A percentile compares a stretch with the other conserved stretches of the same genome.
Evolutionary conservation across 2,329 filamentous ascomycete genomes (phyloP).

Genomic region (Trichoderma sp.): DNA sequence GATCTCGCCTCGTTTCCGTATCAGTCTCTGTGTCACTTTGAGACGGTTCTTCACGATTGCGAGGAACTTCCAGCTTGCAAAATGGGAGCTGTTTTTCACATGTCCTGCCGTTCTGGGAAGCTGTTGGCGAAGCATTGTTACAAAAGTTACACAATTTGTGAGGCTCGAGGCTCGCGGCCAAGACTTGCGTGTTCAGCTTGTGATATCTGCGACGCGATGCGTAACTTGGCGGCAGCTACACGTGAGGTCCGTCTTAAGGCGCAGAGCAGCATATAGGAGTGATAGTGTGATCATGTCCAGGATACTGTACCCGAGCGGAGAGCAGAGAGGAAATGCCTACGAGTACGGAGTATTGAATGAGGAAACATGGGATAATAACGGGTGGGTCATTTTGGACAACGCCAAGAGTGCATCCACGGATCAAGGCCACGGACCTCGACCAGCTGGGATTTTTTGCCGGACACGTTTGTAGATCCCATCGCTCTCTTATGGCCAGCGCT

Average conservation of each 20-base stretch:
- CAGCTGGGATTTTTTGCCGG: background rate
- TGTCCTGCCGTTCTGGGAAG: constrained; percentile 5
- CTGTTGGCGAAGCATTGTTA: constrained; percentile 13
- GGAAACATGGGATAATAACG: background rate
- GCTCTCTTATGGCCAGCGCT: constrained; percentile 6
- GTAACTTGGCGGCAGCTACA: background rate
- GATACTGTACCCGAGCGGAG: background rate
- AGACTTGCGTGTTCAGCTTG: constrained; percentile 5
- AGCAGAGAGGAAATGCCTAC: background rate
- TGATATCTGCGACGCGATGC: background rate
- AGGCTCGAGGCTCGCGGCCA: background rate
- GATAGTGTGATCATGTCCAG: background rate
- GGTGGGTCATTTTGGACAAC: constrained; percentile 6
- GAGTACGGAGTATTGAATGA: background rate
- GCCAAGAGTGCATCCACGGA: constrained; percentile 1
- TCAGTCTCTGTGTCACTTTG: constrained; percentile 1
- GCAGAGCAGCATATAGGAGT: background rate
- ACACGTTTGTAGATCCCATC: constrained; percentile 14
- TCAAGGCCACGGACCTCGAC: background rate
- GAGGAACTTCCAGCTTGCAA: background rate
- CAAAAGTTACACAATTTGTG: background rate
- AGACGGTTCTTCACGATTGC: background rate
- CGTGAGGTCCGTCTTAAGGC: background rate
- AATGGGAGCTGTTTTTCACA: background rate
- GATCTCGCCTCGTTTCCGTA: background rate